Conservation (phyloP, 495 filamentous ascomycete genomes). For the Penicilliopsis zonata region DNA sequence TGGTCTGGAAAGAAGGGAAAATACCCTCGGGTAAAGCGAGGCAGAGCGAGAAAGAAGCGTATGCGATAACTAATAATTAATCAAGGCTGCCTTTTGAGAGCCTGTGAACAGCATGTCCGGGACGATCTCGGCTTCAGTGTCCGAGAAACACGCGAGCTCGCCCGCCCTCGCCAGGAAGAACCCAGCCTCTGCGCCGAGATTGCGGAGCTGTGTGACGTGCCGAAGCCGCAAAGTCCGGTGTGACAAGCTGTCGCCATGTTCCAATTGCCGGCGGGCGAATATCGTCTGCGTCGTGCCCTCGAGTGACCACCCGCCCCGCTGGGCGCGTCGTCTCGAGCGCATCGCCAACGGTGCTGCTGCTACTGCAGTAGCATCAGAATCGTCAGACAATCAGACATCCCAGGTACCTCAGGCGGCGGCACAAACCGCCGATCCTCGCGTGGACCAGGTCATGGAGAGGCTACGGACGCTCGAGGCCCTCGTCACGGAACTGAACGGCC, state of each 20-base stretch:
- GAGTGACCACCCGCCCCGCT: constrained; percentile 33
- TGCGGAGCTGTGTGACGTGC: constrained; percentile 44
- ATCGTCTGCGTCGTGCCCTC: constrained; percentile 43
- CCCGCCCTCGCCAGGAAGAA: constrained; percentile 6
- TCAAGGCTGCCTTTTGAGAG: too few relatives aligned
- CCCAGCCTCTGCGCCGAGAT: too few relatives aligned
- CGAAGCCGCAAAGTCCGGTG: constrained; percentile 51
- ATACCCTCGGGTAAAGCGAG: too few relatives aligned
- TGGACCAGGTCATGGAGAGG: constrained; percentile 38
- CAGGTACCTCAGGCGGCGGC: not conserved
- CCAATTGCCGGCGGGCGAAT: constrained; percentile 51
- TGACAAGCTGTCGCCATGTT: constrained; percentile 54
- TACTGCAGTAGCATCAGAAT: too few relatives aligned
- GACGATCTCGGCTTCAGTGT: constrained; percentile 14
- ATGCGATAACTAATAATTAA: too few relatives aligned
- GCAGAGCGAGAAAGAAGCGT: too few relatives aligned
- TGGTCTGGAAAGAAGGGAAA: too few relatives aligned
- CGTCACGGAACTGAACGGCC: constrained; percentile 41
- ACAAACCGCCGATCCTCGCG: constrained; percentile 12
- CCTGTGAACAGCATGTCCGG: too few relatives aligned
- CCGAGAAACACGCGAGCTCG: constrained; percentile 27
- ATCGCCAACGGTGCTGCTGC: constrained; percentile 11
- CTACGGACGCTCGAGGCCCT: constrained; percentile 40
- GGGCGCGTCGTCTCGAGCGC: constrained; percentile 35
- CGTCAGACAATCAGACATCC: too few relatives aligned